These are phyloP conservation scores for Chrysopogon serrulatus DNA, from an alignment of 176 grass and related monocot species.

Conservation along the genomic window DNA sequence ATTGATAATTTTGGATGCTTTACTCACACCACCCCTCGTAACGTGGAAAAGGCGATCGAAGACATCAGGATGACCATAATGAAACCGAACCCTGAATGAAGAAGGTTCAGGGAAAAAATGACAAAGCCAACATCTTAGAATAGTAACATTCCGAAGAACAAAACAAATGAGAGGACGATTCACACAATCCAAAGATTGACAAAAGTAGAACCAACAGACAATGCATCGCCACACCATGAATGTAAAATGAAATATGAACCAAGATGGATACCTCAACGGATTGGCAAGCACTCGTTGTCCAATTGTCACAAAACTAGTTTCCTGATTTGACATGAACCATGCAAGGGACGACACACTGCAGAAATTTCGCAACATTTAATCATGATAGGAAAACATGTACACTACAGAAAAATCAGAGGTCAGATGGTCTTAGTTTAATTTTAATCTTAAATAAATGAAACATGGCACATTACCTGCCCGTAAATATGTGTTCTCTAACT, in stretches of 20 bases:
- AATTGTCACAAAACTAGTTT: constrained; percentile 99
- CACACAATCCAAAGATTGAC: not conserved
- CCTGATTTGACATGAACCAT: constrained; percentile 99
- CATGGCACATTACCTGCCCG: constrained; percentile 67
- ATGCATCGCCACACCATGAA: not conserved
- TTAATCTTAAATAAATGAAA: constrained; percentile 9
- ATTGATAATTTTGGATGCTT: constrained; percentile 98
- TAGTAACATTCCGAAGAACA: not conserved
- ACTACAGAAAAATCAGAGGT: not conserved
- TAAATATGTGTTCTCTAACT: constrained; percentile 99
- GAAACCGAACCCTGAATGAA: constrained; percentile 76
- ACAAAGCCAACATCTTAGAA: not conserved
- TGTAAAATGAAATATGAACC: not conserved
- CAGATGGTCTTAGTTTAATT: constrained; percentile 9
- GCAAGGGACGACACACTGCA: constrained; percentile 99
- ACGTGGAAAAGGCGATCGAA: constrained; percentile 96
- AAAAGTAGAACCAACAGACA: not conserved
- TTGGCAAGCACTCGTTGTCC: constrained; percentile 98
- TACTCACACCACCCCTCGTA: constrained; percentile 90
- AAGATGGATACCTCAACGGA: constrained; percentile 64
- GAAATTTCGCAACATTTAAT: not conserved
- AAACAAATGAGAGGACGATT: not conserved
- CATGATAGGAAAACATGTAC: not conserved
- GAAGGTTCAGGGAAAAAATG: constrained; percentile 16
- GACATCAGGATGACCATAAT: constrained; percentile 95